These are phyloP conservation scores for Westerdykella sp. DNA, from an alignment of 2,329 filamentous ascomycete genomes.

Conservation along the genomic window DNA sequence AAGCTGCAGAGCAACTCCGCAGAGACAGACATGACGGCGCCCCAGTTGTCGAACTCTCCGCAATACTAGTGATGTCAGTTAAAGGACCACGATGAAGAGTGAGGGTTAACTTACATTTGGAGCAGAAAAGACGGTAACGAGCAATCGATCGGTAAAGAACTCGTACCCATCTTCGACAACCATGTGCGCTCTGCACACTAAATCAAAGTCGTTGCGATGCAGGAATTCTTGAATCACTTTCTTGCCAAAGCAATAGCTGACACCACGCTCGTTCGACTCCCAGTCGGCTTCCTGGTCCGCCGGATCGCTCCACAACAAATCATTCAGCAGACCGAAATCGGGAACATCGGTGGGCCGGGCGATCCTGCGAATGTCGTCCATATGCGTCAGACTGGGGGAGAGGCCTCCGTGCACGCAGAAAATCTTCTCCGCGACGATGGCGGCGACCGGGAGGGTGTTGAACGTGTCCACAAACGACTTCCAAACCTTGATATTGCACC, in stretches of 20 bases:
- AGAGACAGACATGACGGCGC: constrained; percentile 96
- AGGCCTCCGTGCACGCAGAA: constrained; percentile 96
- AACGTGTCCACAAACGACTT: constrained; percentile 97
- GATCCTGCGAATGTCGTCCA: constrained; percentile 98
- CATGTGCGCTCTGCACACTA: constrained; percentile 97
- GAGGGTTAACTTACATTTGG: constrained; percentile 72
- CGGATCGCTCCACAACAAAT: constrained; percentile 93
- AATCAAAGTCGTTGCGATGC: constrained; percentile 88
- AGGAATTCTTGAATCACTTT: constrained; percentile 97
- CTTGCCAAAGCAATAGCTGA: constrained; percentile 98
- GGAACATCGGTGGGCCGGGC: constrained; percentile 93
- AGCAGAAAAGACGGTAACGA: constrained; percentile 96
- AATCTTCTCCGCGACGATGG: constrained; percentile 96
- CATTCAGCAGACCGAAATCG: constrained; percentile 91
- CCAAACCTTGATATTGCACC: constrained; percentile 96
- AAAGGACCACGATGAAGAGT: not conserved
- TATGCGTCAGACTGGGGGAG: constrained; percentile 85
- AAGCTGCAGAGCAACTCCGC: constrained; percentile 92
- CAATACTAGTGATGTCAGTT: constrained; percentile 64
- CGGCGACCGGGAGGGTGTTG: constrained; percentile 88
- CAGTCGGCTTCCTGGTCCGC: constrained; percentile 97
- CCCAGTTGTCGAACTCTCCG: constrained; percentile 98
- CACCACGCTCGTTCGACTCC: constrained; percentile 94
- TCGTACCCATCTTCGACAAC: constrained; percentile 99
- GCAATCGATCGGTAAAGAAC: constrained; percentile 90